phyloP scores from a whole-genome alignment of 805 yeast genomes.

The Maudiozyma pseudohumilis region DNA sequence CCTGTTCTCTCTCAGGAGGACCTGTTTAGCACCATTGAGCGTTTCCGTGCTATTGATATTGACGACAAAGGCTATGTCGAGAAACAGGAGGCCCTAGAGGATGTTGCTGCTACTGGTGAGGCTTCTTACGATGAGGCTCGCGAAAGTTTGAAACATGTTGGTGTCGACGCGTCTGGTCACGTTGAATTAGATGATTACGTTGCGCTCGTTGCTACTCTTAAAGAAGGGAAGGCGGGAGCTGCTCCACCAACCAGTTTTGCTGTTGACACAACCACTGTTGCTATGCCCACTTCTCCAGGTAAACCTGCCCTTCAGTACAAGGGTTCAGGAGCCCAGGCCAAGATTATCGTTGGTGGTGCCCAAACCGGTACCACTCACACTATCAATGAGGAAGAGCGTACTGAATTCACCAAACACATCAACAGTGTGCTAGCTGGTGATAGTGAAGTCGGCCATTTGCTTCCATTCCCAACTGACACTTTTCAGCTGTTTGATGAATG shows the following conservation, averaged over 20 bases:
- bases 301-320: slow-evolving; percentile 33
- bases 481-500: slow-evolving; percentile 96
- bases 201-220: slow-evolving; percentile 69
- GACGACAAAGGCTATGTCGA: slow-evolving; percentile 94
- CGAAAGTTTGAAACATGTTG: slow-evolving; percentile 82
- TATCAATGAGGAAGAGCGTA: slow-evolving; percentile 92
- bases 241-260: slow-evolving; percentile 26
- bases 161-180: slow-evolving; percentile 93
- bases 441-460: slow-evolving; percentile 65
- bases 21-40: slow-evolving; percentile 73
- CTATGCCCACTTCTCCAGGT: slow-evolving; percentile 25
- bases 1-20: slow-evolving; percentile 83
- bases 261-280: slow-evolving; percentile 8
- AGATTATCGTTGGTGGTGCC: slow-evolving; percentile 74
- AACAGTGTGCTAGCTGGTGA: slow-evolving; percentile 88
- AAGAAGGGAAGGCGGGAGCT: slow-evolving; percentile 32
- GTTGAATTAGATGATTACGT: slow-evolving; percentile 95
- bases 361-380: slow-evolving; percentile 93
- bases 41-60: slow-evolving; percentile 73
- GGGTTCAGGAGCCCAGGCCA: slow-evolving; percentile 53
- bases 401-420: slow-evolving; percentile 92
- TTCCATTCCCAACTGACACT: slow-evolving; percentile 88
- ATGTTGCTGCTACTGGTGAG: slow-evolving; percentile 67
- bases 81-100: slow-evolving; percentile 79
- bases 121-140: slow-evolving; percentile 87